phyloP scores from a whole-genome alignment of 2,329 filamentous ascomycete genomes.

The Fusarium sp. region DNA sequence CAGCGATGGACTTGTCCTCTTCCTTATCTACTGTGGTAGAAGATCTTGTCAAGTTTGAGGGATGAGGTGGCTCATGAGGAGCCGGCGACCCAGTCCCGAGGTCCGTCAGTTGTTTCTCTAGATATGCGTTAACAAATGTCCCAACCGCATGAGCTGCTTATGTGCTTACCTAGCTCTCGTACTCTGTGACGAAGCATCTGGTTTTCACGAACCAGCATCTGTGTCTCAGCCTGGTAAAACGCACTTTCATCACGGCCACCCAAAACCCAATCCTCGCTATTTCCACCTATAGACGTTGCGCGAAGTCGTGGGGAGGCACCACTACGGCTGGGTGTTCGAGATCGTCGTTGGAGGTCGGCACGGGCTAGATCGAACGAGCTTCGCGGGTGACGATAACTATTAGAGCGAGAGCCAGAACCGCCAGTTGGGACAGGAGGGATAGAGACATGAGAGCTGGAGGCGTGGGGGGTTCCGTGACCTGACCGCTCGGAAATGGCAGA shows the following conservation, averaged over 20 bases:
- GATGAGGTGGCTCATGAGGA: conserved; percentile 58
- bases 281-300: conserved; percentile 66
- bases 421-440: conserved; percentile 46
- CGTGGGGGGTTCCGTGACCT: conserved; percentile 49
- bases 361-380: conserved; percentile 69
- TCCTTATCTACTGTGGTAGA: conserved; percentile 57
- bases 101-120: conserved; percentile 65
- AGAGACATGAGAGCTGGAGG: conserved; percentile 48
- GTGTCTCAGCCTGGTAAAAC: conserved; percentile 85
- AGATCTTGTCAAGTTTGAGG: conserved; percentile 60
- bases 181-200: conserved; percentile 83
- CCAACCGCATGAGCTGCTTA: neutral
- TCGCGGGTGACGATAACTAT: conserved; percentile 60
- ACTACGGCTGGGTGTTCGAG: conserved; percentile 67
- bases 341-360: conserved; percentile 64
- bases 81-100: conserved; percentile 43
- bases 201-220: conserved; percentile 80
- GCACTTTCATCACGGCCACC: conserved; percentile 78
- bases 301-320: conserved; percentile 66
- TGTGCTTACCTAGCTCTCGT: conserved; percentile 71
- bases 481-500: conserved; percentile 59
- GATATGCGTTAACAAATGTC: conserved; percentile 5
- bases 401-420: conserved; percentile 62
- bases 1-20: conserved; percentile 22
- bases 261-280: conserved; percentile 69